phyloP scores from a whole-genome alignment of 1,284 basidiomycete genomes.

The Cutaneotrichosporon arboriforme region DNA sequence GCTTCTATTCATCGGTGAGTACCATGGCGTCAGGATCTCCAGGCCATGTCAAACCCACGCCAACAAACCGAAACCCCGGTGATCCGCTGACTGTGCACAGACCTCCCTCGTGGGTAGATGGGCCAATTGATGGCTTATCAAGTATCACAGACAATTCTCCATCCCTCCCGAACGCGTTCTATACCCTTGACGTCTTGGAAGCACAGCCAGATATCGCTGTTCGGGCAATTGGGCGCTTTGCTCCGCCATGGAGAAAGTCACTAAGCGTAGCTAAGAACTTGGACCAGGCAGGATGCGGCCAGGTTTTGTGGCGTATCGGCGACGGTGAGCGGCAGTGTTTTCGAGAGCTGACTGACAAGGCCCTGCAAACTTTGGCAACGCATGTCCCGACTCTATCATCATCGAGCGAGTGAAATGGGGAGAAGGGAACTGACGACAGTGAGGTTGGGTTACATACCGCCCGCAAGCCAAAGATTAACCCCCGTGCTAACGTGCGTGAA shows the following conservation, averaged over 20 bases:
- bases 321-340: not conserved
- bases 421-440: constrained; percentile 5
- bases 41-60: too few species aligned
- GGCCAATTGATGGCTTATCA: not conserved
- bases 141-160: constrained; percentile 1
- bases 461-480: not conserved
- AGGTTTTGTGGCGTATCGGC: constrained; percentile 3
- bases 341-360: not conserved
- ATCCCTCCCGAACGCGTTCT: not conserved
- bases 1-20: constrained; percentile 5
- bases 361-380: not conserved
- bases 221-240: not conserved
- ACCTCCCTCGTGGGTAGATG: not conserved
- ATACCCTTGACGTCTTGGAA: not conserved
- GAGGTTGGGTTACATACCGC: not conserved
- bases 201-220: not conserved
- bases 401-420: constrained; percentile 5
- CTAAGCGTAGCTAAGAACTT: not conserved
- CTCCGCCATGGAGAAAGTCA: not conserved
- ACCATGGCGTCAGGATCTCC: too few species aligned
- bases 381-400: not conserved
- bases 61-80: too few species aligned
- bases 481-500: not conserved
- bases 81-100: not conserved
- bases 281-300: not conserved